Conservation (phyloP, 148 eudicot species). For the Vaccinium corymbosum region DNA sequence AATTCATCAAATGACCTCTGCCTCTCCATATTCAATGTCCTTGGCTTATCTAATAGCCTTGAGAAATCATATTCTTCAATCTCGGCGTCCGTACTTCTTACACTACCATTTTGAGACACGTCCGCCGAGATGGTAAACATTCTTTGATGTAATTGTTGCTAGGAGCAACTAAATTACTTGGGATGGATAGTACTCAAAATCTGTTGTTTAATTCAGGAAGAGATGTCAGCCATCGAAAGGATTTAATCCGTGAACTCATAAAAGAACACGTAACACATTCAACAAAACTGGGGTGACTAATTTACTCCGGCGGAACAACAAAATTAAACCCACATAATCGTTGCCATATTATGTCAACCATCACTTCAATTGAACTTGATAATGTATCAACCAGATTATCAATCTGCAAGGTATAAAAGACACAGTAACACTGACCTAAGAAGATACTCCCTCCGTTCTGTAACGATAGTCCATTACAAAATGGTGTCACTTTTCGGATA, state of each 20-base stretch:
- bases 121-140: constrained; percentile 43
- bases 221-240: not conserved
- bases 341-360: not conserved
- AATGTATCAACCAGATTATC: not conserved
- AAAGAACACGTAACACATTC: not conserved
- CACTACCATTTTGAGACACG: constrained; percentile 47
- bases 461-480: not conserved
- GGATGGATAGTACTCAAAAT: constrained; percentile 14
- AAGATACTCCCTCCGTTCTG: not conserved
- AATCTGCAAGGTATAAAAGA: not conserved
- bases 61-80: constrained; percentile 59
- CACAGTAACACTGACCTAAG: not conserved
- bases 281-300: not conserved
- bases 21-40: constrained; percentile 57
- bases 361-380: not conserved
- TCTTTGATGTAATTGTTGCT: not conserved
- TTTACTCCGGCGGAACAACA: not conserved
- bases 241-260: not conserved
- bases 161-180: not conserved
- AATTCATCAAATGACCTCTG: constrained; percentile 73
- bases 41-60: constrained; percentile 51
- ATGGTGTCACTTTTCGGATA: not conserved
- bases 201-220: constrained; percentile 12
- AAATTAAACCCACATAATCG: not conserved
- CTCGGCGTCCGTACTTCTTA: constrained; percentile 37